Conservation (phyloP, 305 asterid species). For the Galium porrigens region DNA sequence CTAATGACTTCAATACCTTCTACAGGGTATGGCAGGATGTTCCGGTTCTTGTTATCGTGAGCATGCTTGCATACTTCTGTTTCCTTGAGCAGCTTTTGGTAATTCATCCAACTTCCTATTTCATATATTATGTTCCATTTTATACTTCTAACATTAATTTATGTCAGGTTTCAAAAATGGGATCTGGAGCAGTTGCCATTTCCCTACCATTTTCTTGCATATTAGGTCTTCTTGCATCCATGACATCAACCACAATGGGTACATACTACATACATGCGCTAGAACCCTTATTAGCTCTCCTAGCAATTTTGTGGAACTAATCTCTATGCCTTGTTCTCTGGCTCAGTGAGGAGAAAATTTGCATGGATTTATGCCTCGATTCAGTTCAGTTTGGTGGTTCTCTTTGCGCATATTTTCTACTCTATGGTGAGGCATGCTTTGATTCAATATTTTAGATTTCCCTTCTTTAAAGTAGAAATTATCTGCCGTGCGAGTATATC, state of each 20-base stretch:
- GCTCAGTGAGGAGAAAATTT: constrained; percentile 49
- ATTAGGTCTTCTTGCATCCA: constrained; percentile 88
- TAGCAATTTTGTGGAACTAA: constrained; percentile 2
- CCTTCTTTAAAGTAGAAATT: no score
- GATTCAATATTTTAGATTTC: background rate
- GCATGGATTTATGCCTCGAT: constrained; percentile 67
- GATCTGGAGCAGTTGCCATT: constrained; percentile 80
- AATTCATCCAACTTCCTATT: constrained; percentile 9
- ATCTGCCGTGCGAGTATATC: background rate
- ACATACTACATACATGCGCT: constrained; percentile 19
- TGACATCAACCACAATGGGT: constrained; percentile 97
- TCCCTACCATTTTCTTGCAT: constrained; percentile 89
- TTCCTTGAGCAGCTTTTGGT: constrained; percentile 95
- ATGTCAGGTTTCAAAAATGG: constrained; percentile 55
- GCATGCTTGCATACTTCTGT: constrained; percentile 93
- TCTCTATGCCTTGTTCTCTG: constrained; percentile 1
- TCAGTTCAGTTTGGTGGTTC: constrained; percentile 70
- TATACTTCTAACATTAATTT: constrained; percentile 5
- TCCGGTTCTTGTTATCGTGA: constrained; percentile 75
- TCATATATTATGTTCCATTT: background rate
- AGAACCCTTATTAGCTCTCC: background rate
- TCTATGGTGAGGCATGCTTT: constrained; percentile 48
- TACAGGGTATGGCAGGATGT: constrained; percentile 88
- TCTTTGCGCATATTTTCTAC: constrained; percentile 66
- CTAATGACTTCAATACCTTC: constrained; percentile 12